Base-by-base conservation (phyloP, 1,284 basidiomycete species). In the Gymnopus androsaceus region DNA sequence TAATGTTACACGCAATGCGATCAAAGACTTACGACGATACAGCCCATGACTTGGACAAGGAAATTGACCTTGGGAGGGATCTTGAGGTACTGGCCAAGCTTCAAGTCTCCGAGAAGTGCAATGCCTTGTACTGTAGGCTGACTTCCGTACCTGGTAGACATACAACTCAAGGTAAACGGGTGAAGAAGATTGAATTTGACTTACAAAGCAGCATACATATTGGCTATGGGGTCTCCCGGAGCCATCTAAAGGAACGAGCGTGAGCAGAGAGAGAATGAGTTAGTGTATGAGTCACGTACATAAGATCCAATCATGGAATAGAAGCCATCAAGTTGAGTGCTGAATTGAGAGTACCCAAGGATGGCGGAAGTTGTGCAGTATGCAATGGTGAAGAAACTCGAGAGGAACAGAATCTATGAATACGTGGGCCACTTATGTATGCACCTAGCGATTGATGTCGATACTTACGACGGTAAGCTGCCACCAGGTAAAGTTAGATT, bases 361-460 rank as follows among this genome's bases (percentile, higher is more conserved):
- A 61, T 57, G 33, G 60, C 60, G n/a, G 57, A 56, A 17, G 60
- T 61, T 17, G 60, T 61, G 42, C 51, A 61, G 51, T 61, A 61
- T 36, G 58, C 50, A 17, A 52, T 51, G 21, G 60, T 61, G 52
- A 61, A 61, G 37, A 61, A 59, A 36, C 59, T 48, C 23, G 60
- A 61, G 25, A 61, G 52, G 48, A 50, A 51, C 41, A 61, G 55
- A 38, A 59, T 61, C 48, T 50, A n/a, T n/a, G n/a, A n/a, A n/a
- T n/a, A n/a, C n/a, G n/a, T 33, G 11, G 27, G 45, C 17, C 19
- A 23, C 23, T 11, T 15, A 17, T 21, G 6, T 34, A 9, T 23
- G 11, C 2, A 19, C 23, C n/a, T 4, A 12, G 8, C n/a, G 7
- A n/a, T 15, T n/a, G n/a, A 50, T 14, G 12, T n/a, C n/a, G 5